A percentile compares a stretch with the other conserved stretches of the same genome.
These are phyloP conservation scores for Boeremia lycopersici DNA, from an alignment of 2,329 filamentous ascomycete species.

Conservation along the genomic window DNA sequence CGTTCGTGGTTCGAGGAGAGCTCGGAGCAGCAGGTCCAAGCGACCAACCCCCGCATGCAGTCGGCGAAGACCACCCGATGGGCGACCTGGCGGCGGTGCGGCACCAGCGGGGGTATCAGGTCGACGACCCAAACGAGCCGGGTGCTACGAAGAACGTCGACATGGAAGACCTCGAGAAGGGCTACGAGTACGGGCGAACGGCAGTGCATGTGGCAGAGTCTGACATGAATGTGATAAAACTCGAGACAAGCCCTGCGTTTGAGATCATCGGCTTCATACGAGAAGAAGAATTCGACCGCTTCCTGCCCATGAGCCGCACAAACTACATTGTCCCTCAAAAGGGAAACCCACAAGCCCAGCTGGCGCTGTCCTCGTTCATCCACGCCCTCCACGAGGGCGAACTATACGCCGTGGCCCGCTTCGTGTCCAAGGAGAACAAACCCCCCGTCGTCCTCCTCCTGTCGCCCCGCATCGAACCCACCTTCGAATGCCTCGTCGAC, in stretches of 20 bases:
- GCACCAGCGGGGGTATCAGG: conserved; percentile 77
- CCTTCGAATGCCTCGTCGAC: conserved; percentile 86
- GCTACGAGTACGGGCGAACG: conserved; percentile 91
- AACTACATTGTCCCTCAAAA: conserved; percentile 79
- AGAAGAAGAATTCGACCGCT: conserved; percentile 77
- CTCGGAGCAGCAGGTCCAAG: conserved; percentile 54
- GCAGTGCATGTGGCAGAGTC: conserved; percentile 87
- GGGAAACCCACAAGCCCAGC: conserved; percentile 77
- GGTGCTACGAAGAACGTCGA: conserved; percentile 83
- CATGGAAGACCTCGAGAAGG: conserved; percentile 84
- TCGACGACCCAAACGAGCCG: conserved; percentile 74
- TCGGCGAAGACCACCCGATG: conserved; percentile 46
- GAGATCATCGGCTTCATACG: conserved; percentile 88
- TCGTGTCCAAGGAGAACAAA: conserved; percentile 84
- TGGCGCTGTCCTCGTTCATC: conserved; percentile 87
- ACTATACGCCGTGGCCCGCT: conserved; percentile 82
- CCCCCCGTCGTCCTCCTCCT: conserved; percentile 78
- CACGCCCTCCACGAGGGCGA: conserved; percentile 85
- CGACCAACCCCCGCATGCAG: conserved; percentile 60
- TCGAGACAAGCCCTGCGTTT: conserved; percentile 76
- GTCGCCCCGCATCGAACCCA: conserved; percentile 76
- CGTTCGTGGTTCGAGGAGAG: conserved; percentile 66
- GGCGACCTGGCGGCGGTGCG: conserved; percentile 70
- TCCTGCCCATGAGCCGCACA: conserved; percentile 81
- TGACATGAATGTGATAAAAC: conserved; percentile 85